A percentile compares a stretch with the other conserved stretches of the same genome.
phyloP scores from a whole-genome alignment of 768 basidiomycete genomes.

The Auricularia cornea region DNA sequence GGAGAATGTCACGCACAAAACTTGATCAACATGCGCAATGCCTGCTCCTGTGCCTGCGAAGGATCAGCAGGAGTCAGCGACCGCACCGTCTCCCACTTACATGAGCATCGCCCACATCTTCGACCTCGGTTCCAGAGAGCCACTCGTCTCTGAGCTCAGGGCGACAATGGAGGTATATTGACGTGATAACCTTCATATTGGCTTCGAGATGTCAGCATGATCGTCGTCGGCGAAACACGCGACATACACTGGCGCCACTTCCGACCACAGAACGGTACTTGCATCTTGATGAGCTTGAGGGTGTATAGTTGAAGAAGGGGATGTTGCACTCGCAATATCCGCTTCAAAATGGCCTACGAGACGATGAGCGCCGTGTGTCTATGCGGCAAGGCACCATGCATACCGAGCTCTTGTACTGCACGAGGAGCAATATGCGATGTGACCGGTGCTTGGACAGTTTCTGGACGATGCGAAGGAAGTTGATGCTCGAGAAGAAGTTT shows the following conservation, averaged over 20 bases:
- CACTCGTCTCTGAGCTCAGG: constrained; percentile 97
- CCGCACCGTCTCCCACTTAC: constrained; percentile 30
- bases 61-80: not conserved
- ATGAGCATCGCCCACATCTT: constrained; percentile 86
- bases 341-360: constrained; percentile 82
- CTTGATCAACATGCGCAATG: constrained; percentile 85
- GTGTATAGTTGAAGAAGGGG: constrained; percentile 91
- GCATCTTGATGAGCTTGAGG: constrained; percentile 95
- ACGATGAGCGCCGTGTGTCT: not conserved
- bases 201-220: constrained; percentile 38
- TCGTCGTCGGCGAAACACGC: not conserved
- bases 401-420: constrained; percentile 97
- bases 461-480: constrained; percentile 96
- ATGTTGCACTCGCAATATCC: constrained; percentile 88
- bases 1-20: constrained; percentile 65
- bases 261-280: constrained; percentile 94
- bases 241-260: constrained; percentile 93
- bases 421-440: constrained; percentile 90
- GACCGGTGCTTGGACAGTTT: constrained; percentile 92
- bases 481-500: constrained; percentile 95
- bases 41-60: constrained; percentile 84
- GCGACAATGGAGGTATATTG: constrained; percentile 94
- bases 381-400: constrained; percentile 19
- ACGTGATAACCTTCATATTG: constrained; percentile 99
- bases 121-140: constrained; percentile 88